phyloP scores from a whole-genome alignment of 331 rosid genomes.

The Stylosanthes scabra region DNA sequence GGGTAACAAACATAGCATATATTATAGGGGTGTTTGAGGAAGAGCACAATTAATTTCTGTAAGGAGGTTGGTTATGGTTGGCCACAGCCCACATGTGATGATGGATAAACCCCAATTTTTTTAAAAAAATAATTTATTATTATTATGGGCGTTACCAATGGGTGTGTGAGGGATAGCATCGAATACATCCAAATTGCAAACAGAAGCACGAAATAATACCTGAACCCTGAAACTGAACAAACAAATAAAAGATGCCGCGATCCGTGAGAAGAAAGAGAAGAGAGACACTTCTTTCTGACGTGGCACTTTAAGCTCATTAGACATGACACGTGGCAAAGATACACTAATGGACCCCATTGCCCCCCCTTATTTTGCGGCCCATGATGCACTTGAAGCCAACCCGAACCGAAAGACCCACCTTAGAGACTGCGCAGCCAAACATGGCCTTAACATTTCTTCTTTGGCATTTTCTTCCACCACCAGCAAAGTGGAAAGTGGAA shows the following conservation, averaged over 20 bases:
- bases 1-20: too few species aligned
- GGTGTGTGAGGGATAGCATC: constrained; percentile 1
- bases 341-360: background rate
- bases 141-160: background rate
- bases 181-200: background rate
- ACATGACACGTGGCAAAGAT: background rate
- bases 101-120: constrained; percentile 16
- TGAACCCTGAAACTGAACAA: too few species aligned
- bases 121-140: background rate
- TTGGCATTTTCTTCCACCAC: background rate
- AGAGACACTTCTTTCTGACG: background rate
- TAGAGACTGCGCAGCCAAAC: background rate
- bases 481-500: too few species aligned
- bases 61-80: background rate
- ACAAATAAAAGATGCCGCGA: constrained; percentile 15
- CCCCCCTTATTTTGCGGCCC: background rate
- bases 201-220: too few species aligned
- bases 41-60: background rate
- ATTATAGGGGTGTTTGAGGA: background rate
- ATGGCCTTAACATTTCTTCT: constrained; percentile 25
- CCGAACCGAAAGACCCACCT: background rate
- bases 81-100: constrained; percentile 19
- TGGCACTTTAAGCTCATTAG: background rate
- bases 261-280: constrained; percentile 14
- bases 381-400: background rate